These are phyloP conservation scores for Amaranthus hypochondriacus DNA, from an alignment of 148 eudicot genomes.

Conservation along the genomic window DNA sequence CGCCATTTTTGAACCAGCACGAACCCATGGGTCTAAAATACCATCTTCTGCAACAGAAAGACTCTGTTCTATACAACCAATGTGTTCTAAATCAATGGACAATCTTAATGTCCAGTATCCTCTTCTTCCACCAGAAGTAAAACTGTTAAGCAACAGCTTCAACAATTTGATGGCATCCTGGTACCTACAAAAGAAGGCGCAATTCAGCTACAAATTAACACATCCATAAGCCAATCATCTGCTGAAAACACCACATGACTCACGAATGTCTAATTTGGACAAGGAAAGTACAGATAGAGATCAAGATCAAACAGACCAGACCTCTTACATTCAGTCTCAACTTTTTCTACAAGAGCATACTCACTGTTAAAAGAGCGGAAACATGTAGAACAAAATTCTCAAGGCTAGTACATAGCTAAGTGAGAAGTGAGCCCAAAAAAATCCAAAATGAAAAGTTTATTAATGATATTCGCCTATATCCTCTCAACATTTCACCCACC, in stretches of 20 bases:
- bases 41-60: conserved; percentile 78
- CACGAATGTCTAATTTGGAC: not conserved
- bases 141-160: conserved; percentile 46
- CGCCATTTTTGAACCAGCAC: conserved; percentile 88
- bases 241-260: not conserved
- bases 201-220: not conserved
- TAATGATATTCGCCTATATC: not conserved
- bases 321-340: too few species aligned
- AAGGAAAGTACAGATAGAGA: not conserved
- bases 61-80: conserved; percentile 68
- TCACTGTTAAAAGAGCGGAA: not conserved
- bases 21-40: conserved; percentile 72
- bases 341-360: not conserved
- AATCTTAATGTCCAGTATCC: conserved; percentile 95
- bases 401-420: not conserved
- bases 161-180: conserved; percentile 66
- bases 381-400: conserved; percentile 1
- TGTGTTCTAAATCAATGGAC: conserved; percentile 82
- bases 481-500: not conserved
- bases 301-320: too few species aligned
- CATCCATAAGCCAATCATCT: not conserved
- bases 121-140: conserved; percentile 68
- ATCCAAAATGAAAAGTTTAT: not conserved
- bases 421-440: not conserved
- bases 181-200: conserved; percentile 42